A percentile compares a stretch with the other conserved stretches of the same genome.
Evolutionary conservation across 805 yeast species (phyloP).

Genomic region (Pichia pseudocactophila): DNA sequence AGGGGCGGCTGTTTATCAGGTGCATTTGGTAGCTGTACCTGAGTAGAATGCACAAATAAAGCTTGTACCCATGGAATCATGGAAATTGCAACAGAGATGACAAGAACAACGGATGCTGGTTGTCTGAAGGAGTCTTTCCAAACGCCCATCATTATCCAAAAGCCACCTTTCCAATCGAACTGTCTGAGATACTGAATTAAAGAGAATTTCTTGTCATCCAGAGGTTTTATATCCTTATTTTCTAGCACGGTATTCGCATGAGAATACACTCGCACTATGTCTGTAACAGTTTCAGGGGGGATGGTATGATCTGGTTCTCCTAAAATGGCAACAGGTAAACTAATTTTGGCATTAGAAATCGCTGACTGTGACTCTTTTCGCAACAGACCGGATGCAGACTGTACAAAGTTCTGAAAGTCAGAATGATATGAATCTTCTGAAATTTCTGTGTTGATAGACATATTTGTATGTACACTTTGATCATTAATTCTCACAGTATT

Average conservation of each 20-base stretch:
- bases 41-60: slow-evolving; percentile 45
- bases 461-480: neutral
- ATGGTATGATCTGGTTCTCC: neutral
- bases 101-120: slow-evolving; percentile 67
- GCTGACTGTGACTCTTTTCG: too few species aligned
- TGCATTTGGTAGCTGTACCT: slow-evolving; percentile 52
- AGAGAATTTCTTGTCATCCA: neutral
- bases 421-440: too few species aligned
- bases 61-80: slow-evolving; percentile 86
- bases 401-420: too few species aligned
- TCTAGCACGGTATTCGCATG: too few species aligned
- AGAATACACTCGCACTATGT: slow-evolving; percentile 45
- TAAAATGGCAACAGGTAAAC: slow-evolving; percentile 11
- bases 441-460: too few species aligned
- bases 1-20: slow-evolving; percentile 83
- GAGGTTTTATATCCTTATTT: neutral
- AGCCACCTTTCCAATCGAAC: slow-evolving; percentile 7
- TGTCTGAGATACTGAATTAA: slow-evolving; percentile 1
- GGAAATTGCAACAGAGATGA: slow-evolving; percentile 54
- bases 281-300: slow-evolving; percentile 32
- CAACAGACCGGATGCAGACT: too few species aligned
- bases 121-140: slow-evolving; percentile 42
- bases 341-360: too few species aligned
- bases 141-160: slow-evolving; percentile 7
- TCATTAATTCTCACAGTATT: neutral